Conservation (phyloP, 441 rosid genomes). For the Dalechampia spathulata region DNA sequence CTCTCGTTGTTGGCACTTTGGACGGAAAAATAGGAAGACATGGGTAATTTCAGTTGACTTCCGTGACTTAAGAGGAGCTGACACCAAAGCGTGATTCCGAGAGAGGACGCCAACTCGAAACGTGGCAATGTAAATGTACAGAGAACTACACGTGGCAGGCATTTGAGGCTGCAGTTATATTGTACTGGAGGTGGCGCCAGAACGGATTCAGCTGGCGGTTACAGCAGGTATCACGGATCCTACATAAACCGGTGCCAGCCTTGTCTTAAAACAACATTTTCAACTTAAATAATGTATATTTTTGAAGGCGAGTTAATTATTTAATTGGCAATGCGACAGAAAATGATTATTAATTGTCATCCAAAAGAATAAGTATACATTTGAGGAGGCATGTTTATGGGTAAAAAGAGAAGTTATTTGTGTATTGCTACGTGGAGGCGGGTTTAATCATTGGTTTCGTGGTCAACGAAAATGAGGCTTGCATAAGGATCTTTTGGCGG, state of each 20-base stretch:
- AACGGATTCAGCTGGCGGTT: slow-evolving; percentile 30
- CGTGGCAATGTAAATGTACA: slow-evolving; percentile 28
- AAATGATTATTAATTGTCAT: too few relatives aligned
- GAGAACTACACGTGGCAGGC: slow-evolving; percentile 38
- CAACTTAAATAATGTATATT: too few relatives aligned
- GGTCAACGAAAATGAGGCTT: too few relatives aligned
- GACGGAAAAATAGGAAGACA: background rate
- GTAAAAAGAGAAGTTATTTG: too few relatives aligned
- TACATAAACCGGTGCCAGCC: slow-evolving; percentile 9
- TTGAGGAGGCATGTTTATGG: too few relatives aligned
- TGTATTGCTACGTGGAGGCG: too few relatives aligned
- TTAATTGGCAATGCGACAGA: too few relatives aligned
- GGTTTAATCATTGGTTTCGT: too few relatives aligned
- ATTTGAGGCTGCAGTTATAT: slow-evolving; percentile 19
- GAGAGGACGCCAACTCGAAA: slow-evolving; percentile 24
- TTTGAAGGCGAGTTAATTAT: too few relatives aligned
- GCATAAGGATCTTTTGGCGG: too few relatives aligned
- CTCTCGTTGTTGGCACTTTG: background rate
- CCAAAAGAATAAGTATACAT: too few relatives aligned
- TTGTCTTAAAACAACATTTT: too few relatives aligned
- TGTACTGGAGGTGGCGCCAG: slow-evolving; percentile 27
- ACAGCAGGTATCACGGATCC: slow-evolving; percentile 23
- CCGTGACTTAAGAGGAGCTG: slow-evolving; percentile 8
- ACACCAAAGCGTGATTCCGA: slow-evolving; percentile 19
- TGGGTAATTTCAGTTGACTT: background rate